phyloP scores from a whole-genome alignment of 192 early-diverging fungal genomes.

The Globomyces pollinis-pini region DNA sequence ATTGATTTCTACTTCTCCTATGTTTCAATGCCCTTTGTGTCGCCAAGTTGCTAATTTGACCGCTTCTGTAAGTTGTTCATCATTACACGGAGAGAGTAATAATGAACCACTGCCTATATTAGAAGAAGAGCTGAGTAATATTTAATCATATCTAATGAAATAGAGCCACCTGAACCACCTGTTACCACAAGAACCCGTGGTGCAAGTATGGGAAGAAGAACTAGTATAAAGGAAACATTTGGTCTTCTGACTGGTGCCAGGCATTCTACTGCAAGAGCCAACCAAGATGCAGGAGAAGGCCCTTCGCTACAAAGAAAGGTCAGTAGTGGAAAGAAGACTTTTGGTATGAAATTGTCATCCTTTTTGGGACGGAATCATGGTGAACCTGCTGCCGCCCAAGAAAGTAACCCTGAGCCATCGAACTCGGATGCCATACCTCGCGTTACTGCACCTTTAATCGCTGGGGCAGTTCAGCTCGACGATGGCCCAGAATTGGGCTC shows the following conservation, averaged over 20 bases:
- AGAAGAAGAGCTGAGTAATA: neutral
- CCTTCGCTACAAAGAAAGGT: conserved; percentile 1
- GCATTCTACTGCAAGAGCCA: neutral
- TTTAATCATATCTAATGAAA: neutral
- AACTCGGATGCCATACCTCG: no score
- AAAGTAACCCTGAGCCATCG: neutral
- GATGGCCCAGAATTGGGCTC: neutral
- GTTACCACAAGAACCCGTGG: no score
- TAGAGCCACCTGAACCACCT: no score
- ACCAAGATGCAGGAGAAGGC: neutral
- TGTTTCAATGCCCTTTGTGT: conserved; percentile 60
- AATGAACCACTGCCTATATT: conserved; percentile 3
- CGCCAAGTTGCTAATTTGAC: conserved; percentile 55
- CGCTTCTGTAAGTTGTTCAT: conserved; percentile 43
- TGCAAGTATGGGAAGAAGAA: neutral
- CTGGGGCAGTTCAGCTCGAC: neutral
- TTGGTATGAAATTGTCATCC: neutral
- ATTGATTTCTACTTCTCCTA: conserved; percentile 38
- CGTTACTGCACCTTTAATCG: neutral
- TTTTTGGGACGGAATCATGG: conserved; percentile 1
- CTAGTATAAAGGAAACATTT: neutral
- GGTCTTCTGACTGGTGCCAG: neutral
- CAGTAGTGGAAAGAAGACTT: neutral
- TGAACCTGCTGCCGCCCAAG: neutral
- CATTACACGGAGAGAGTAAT: conserved; percentile 28